Evolutionary conservation across 768 basidiomycete genomes (phyloP).

Genomic region (Collybia mongolica): DNA sequence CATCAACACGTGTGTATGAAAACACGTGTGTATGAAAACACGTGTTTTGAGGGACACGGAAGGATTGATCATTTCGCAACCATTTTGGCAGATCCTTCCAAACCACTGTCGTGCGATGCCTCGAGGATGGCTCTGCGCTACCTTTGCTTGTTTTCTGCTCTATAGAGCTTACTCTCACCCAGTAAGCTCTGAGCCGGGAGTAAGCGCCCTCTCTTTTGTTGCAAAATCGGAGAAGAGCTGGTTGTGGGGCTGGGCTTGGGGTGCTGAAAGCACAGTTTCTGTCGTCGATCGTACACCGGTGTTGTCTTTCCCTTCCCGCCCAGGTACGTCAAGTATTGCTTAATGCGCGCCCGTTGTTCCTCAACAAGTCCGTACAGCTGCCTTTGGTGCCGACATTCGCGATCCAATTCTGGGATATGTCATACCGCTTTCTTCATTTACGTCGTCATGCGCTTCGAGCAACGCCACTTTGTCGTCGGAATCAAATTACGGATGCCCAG

Average conservation of each 20-base stretch:
- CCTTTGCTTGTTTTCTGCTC: conserved; percentile 15
- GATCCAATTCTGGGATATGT: conserved; percentile 72
- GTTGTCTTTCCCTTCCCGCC: conserved; percentile 68
- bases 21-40: too few species aligned
- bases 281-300: conserved; percentile 75
- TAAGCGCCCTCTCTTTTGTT: conserved; percentile 23
- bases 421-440: conserved; percentile 68
- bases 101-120: conserved; percentile 13
- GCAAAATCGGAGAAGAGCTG: conserved; percentile 53
- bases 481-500: conserved; percentile 65
- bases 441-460: conserved; percentile 45
- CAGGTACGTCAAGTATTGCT: conserved; percentile 31
- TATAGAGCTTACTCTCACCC: conserved; percentile 21
- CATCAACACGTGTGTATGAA: too few species aligned
- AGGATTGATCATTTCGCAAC: too few species aligned
- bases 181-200: conserved; percentile 20
- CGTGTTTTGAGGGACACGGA: too few species aligned
- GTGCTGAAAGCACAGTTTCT: conserved; percentile 67
- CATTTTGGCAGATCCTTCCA: too few species aligned
- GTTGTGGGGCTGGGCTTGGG: conserved; percentile 68
- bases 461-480: conserved; percentile 17
- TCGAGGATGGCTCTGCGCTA: conserved; percentile 23
- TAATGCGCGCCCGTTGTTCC: background rate
- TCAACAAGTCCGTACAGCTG: conserved; percentile 35
- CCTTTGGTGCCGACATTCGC: conserved; percentile 72